A percentile compares a stretch with the other conserved stretches of the same genome.
Evolutionary conservation across 106 monocot species (phyloP).

Genomic region (Amphibolis antarctica): DNA sequence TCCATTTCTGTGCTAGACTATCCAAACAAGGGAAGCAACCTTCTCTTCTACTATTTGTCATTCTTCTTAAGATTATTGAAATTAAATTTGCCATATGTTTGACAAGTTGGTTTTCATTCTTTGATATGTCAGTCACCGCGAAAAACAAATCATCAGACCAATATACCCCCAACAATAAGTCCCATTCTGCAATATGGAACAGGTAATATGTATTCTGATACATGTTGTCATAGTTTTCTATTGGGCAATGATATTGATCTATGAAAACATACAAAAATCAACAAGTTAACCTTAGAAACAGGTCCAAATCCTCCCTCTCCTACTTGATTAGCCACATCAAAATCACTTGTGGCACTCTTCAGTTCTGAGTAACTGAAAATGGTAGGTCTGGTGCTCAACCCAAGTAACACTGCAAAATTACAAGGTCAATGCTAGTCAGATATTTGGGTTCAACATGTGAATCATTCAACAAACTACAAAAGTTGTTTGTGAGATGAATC

Average conservation of each 20-base stretch:
- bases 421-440: background rate
- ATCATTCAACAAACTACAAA: background rate
- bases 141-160: too few species aligned
- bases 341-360: constrained; percentile 12
- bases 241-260: background rate
- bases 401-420: constrained; percentile 8
- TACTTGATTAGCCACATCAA: constrained; percentile 2
- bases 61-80: too few species aligned
- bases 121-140: too few species aligned
- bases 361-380: constrained; percentile 18
- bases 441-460: background rate
- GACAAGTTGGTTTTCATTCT: too few species aligned
- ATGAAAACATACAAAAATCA: background rate
- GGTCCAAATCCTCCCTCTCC: constrained; percentile 25
- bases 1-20: too few species aligned
- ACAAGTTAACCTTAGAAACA: constrained; percentile 17
- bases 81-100: too few species aligned
- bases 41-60: too few species aligned
- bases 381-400: background rate
- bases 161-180: too few species aligned
- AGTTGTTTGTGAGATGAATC: background rate
- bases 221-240: too few species aligned
- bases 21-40: too few species aligned
- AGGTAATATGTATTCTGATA: too few species aligned
- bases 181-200: too few species aligned